phyloP scores from a whole-genome alignment of 2,329 filamentous ascomycete species.

The Coleophoma eucalyptorum region DNA sequence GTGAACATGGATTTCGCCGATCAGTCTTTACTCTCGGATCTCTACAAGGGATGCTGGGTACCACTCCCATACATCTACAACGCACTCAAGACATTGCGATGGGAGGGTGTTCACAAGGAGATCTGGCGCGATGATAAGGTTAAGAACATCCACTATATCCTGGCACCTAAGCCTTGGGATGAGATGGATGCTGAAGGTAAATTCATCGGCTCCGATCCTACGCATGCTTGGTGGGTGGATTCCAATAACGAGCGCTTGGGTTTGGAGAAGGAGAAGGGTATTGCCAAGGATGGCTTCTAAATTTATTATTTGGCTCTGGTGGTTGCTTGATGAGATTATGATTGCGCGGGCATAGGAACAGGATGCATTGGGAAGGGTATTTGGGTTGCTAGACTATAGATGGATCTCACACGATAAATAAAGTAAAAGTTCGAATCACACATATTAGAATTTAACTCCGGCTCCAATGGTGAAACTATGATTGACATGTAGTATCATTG shows the following conservation, averaged over 20 bases:
- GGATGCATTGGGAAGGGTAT: no score
- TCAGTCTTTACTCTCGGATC: constrained; percentile 52
- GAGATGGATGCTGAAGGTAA: constrained; percentile 40
- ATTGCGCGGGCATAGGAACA: background rate
- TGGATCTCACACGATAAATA: no score
- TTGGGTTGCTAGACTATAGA: no score
- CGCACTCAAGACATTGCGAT: constrained; percentile 57
- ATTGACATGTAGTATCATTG: no score
- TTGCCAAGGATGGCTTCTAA: constrained; percentile 21
- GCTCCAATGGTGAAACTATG: no score
- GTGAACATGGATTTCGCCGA: constrained; percentile 54
- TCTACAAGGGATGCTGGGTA: constrained; percentile 54
- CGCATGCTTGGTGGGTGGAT: constrained; percentile 53
- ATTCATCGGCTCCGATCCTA: constrained; percentile 36
- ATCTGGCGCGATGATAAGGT: constrained; percentile 57
- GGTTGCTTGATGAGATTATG: background rate
- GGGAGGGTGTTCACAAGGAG: constrained; percentile 45
- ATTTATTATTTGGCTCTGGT: background rate
- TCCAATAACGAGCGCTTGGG: constrained; percentile 37
- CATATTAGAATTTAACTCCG: no score
- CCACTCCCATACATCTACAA: constrained; percentile 58
- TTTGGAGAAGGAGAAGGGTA: constrained; percentile 27
- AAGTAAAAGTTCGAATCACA: no score
- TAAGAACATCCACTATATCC: constrained; percentile 59
- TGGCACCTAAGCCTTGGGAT: constrained; percentile 60